Conservation (phyloP, 306 rosid species). For the Cucurbita maxima region DNA sequence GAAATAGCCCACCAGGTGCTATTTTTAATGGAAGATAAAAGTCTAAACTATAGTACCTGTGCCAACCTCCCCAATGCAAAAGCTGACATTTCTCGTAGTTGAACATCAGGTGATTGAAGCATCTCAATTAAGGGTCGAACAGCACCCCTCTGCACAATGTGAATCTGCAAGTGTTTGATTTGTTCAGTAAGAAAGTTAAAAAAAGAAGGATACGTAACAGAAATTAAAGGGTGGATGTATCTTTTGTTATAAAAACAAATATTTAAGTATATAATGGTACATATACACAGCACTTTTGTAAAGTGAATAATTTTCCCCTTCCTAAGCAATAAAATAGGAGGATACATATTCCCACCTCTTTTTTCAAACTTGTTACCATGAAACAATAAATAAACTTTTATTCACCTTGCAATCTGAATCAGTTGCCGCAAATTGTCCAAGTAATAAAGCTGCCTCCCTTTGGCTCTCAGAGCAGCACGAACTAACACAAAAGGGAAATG, state of each 20-base stretch:
- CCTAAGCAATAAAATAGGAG: not conserved
- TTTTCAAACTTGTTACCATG: not conserved
- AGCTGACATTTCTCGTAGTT: slow-evolving; percentile 95
- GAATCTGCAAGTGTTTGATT: slow-evolving; percentile 42
- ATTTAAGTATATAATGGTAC: not conserved
- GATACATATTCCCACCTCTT: not conserved
- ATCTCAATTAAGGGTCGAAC: slow-evolving; percentile 89
- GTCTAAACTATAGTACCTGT: slow-evolving; percentile 40
- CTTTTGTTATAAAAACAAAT: not conserved
- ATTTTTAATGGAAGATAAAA: not conserved
- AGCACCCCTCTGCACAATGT: slow-evolving; percentile 98
- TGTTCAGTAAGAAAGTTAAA: not conserved
- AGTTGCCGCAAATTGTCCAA: slow-evolving; percentile 97
- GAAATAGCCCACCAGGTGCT: not conserved
- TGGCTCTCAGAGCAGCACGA: slow-evolving; percentile 96
- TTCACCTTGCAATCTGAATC: slow-evolving; percentile 95
- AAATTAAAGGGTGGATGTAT: not conserved
- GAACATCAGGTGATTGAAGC: slow-evolving; percentile 92
- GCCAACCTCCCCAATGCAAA: slow-evolving; percentile 98
- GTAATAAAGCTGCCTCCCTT: slow-evolving; percentile 95
- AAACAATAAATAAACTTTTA: not conserved
- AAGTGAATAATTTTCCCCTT: not conserved
- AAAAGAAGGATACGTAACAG: not conserved
- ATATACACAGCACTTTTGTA: not conserved
- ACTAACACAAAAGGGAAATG: slow-evolving; percentile 18